Conservation (phyloP, 441 rosid species). For the Bruguiera hainesii region DNA sequence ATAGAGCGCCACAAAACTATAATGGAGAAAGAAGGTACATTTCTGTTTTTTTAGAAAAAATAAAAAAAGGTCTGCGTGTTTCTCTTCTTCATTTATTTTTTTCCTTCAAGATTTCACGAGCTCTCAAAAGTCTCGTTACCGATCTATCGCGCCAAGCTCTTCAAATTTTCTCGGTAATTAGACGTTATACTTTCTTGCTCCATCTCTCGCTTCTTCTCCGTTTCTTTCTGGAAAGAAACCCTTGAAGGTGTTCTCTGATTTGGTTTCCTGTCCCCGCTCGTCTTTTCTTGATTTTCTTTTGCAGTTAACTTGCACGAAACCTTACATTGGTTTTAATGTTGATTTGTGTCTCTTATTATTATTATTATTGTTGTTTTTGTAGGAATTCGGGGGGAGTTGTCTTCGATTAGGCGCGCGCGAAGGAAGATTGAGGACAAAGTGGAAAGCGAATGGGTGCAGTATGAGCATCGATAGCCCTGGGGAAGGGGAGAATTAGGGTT, state of each 20-base stretch:
- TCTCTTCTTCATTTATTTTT: background rate
- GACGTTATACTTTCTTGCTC: no score
- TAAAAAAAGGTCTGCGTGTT: no score
- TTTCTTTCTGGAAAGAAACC: slow-evolving; percentile 23
- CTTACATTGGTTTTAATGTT: slow-evolving; percentile 46
- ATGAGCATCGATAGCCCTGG: slow-evolving; percentile 88
- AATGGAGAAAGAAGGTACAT: no score
- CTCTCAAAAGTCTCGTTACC: slow-evolving; percentile 28
- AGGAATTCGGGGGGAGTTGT: slow-evolving; percentile 6
- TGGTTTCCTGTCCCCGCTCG: slow-evolving; percentile 2
- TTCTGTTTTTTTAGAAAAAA: no score
- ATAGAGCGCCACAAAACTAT: no score
- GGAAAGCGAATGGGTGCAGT: slow-evolving; percentile 36
- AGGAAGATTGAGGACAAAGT: slow-evolving; percentile 19
- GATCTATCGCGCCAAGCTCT: slow-evolving; percentile 36
- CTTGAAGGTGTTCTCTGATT: slow-evolving; percentile 37
- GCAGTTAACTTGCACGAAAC: slow-evolving; percentile 20
- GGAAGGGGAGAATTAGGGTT: slow-evolving; percentile 62
- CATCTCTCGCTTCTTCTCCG: background rate
- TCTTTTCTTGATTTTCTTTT: slow-evolving; percentile 2
- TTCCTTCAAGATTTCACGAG: slow-evolving; percentile 18
- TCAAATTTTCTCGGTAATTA: slow-evolving; percentile 30
- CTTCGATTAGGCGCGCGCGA: background rate
- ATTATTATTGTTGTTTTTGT: background rate
- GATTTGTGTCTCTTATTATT: slow-evolving; percentile 21